These are phyloP conservation scores for Lophiostoma macrostomum DNA, from an alignment of 495 filamentous ascomycete species.

Conservation along the genomic window DNA sequence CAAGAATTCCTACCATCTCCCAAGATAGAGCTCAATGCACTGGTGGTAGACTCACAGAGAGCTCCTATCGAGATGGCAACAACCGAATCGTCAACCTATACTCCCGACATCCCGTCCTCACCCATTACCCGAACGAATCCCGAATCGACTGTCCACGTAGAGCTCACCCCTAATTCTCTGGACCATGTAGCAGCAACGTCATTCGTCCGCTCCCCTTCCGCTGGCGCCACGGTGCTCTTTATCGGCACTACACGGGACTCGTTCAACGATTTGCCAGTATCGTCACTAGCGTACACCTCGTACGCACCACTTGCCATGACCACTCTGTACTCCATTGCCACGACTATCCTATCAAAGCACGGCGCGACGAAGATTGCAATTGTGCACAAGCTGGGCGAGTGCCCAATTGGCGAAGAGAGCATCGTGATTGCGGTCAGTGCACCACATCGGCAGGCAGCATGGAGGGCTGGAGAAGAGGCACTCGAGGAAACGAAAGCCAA, in stretches of 20 bases:
- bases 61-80: constrained; percentile 9
- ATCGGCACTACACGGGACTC: constrained; percentile 77
- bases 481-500: constrained; percentile 80
- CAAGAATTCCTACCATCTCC: not conserved
- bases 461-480: constrained; percentile 84
- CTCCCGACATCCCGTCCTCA: constrained; percentile 16
- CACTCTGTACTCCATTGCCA: constrained; percentile 69
- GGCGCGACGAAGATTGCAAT: constrained; percentile 68
- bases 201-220: constrained; percentile 60
- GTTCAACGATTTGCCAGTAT: constrained; percentile 71
- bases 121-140: constrained; percentile 27
- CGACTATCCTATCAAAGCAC: constrained; percentile 55
- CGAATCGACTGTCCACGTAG: constrained; percentile 55
- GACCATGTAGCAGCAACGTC: constrained; percentile 58
- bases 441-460: constrained; percentile 83
- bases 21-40: not conserved
- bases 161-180: constrained; percentile 62
- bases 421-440: constrained; percentile 86
- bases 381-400: constrained; percentile 79
- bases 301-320: constrained; percentile 74
- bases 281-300: constrained; percentile 75
- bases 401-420: constrained; percentile 86
- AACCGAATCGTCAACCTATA: constrained; percentile 19
- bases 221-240: constrained; percentile 43
- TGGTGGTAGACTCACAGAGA: not conserved